Evolutionary conservation across 2,329 filamentous ascomycete genomes (phyloP).

Genomic region (Coniochaeta ligniaria): DNA sequence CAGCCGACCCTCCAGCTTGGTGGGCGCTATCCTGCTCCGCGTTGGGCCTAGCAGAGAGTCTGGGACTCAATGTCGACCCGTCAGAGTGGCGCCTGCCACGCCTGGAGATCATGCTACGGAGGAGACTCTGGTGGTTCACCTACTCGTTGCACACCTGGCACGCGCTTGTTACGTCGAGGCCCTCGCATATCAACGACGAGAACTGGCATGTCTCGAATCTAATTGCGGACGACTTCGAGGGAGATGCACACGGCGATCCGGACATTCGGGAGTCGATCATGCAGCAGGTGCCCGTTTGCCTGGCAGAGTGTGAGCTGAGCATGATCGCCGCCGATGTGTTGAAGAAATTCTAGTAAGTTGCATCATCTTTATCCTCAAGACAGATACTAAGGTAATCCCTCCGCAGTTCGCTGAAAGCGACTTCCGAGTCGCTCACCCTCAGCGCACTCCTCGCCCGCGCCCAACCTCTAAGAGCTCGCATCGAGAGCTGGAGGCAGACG

Average conservation of each 20-base stretch:
- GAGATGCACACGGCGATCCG: slow-evolving; percentile 1
- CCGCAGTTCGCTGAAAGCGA: slow-evolving; percentile 8
- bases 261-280: neutral
- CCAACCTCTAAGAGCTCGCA: slow-evolving; percentile 14
- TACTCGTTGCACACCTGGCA: slow-evolving; percentile 15
- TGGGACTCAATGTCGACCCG: slow-evolving; percentile 15
- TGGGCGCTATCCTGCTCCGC: slow-evolving; percentile 16
- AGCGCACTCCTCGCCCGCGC: slow-evolving; percentile 12
- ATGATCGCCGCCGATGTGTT: slow-evolving; percentile 15
- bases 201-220: slow-evolving; percentile 15
- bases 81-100: slow-evolving; percentile 14
- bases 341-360: slow-evolving; percentile 15
- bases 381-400: neutral
- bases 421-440: slow-evolving; percentile 3
- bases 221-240: slow-evolving; percentile 12
- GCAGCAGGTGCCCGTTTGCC: slow-evolving; percentile 10
- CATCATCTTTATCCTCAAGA: neutral
- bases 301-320: slow-evolving; percentile 13
- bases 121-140: slow-evolving; percentile 18
- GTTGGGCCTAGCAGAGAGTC: slow-evolving; percentile 14
- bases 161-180: slow-evolving; percentile 11
- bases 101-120: slow-evolving; percentile 13
- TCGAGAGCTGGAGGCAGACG: slow-evolving; percentile 17
- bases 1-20: slow-evolving; percentile 12
- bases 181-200: slow-evolving; percentile 12